phyloP scores from a whole-genome alignment of 768 basidiomycete genomes.

The Russula sp. region DNA sequence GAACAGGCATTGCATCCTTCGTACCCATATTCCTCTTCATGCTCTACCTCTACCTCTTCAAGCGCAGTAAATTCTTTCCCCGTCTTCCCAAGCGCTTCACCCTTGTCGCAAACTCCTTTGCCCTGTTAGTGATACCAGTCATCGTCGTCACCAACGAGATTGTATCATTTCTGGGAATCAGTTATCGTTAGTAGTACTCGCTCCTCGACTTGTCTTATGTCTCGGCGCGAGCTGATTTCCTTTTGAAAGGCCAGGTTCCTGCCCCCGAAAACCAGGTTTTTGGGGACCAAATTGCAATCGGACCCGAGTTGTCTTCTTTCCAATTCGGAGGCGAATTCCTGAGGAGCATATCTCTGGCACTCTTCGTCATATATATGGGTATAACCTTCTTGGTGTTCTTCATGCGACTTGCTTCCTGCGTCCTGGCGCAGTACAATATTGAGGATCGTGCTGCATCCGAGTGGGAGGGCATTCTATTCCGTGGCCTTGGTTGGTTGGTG shows the following conservation, averaged over 20 bases:
- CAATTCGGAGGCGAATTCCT: slow-evolving; percentile 55
- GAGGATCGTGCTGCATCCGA: slow-evolving; percentile 47
- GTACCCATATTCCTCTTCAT: slow-evolving; percentile 64
- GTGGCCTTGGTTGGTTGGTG: slow-evolving; percentile 66
- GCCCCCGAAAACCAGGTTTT: neutral
- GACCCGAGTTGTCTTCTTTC: slow-evolving; percentile 41
- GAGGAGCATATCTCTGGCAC: slow-evolving; percentile 55
- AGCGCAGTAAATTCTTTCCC: slow-evolving; percentile 49
- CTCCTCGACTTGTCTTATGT: neutral
- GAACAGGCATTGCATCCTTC: slow-evolving; percentile 53
- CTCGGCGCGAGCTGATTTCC: slow-evolving; percentile 5
- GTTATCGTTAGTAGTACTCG: slow-evolving; percentile 48
- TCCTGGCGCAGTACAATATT: slow-evolving; percentile 52
- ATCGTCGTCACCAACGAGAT: slow-evolving; percentile 56
- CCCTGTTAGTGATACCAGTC: slow-evolving; percentile 55
- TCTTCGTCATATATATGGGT: slow-evolving; percentile 57
- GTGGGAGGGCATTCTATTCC: slow-evolving; percentile 47
- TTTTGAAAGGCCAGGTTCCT: slow-evolving; percentile 8
- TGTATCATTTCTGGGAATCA: slow-evolving; percentile 61
- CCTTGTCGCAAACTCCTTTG: slow-evolving; percentile 43
- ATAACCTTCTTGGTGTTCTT: slow-evolving; percentile 57
- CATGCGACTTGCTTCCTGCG: slow-evolving; percentile 51
- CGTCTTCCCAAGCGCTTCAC: slow-evolving; percentile 51
- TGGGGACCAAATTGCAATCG: slow-evolving; percentile 37
- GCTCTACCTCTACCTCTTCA: slow-evolving; percentile 58